Conservation (phyloP, 2,329 filamentous ascomycete species). For the Ophiostoma sp. region DNA sequence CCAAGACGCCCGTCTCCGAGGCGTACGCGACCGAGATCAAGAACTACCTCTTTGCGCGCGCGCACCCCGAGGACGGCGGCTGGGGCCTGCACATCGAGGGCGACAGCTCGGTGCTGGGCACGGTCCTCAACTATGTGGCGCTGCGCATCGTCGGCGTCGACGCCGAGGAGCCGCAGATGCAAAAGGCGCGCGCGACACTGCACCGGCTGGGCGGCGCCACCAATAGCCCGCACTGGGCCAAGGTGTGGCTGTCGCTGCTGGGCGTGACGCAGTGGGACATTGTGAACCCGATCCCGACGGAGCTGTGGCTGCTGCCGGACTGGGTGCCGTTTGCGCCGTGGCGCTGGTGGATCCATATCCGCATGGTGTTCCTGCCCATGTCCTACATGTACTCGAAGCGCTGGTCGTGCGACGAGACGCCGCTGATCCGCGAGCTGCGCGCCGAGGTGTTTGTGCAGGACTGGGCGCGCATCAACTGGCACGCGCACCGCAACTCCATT, state of each 20-base stretch:
- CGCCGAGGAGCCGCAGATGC: slow-evolving; percentile 76
- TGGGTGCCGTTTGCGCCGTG: slow-evolving; percentile 87
- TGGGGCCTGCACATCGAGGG: slow-evolving; percentile 97
- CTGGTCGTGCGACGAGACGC: slow-evolving; percentile 71
- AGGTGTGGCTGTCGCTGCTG: slow-evolving; percentile 85
- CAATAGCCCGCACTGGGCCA: slow-evolving; percentile 88
- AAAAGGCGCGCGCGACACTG: slow-evolving; percentile 74
- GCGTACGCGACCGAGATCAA: slow-evolving; percentile 82
- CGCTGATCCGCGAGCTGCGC: slow-evolving; percentile 64
- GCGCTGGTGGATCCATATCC: slow-evolving; percentile 98
- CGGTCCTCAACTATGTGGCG: slow-evolving; percentile 76
- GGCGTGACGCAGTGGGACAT: slow-evolving; percentile 84
- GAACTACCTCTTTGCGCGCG: slow-evolving; percentile 82
- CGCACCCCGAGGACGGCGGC: slow-evolving; percentile 82
- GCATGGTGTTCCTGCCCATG: slow-evolving; percentile 94
- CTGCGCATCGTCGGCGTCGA: slow-evolving; percentile 77
- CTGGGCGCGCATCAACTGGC: slow-evolving; percentile 73
- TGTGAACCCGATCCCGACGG: slow-evolving; percentile 89
- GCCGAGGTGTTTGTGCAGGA: slow-evolving; percentile 78
- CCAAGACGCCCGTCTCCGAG: slow-evolving; percentile 76
- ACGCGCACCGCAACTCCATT: slow-evolving; percentile 74
- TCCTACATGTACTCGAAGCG: slow-evolving; percentile 79
- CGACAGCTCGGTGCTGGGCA: slow-evolving; percentile 87
- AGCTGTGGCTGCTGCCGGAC: slow-evolving; percentile 87
- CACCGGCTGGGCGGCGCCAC: slow-evolving; percentile 82